These are phyloP conservation scores for Kodamaea hsintzibuensis DNA, from an alignment of 805 yeast species.

Conservation along the genomic window DNA sequence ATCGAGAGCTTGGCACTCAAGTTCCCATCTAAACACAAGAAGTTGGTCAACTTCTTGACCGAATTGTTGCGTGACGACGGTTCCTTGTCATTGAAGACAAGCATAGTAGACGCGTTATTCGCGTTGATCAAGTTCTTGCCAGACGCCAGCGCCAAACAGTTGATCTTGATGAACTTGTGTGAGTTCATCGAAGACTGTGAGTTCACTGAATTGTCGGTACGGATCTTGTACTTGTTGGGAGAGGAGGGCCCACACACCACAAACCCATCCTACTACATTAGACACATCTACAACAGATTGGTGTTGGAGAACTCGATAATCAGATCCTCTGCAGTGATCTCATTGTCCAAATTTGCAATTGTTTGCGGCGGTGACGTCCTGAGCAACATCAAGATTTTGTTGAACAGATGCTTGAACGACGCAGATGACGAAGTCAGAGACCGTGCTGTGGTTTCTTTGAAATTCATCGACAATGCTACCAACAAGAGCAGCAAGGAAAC, in stretches of 20 bases:
- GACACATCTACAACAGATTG: conserved; percentile 96
- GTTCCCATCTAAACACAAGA: conserved; percentile 87
- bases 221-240: conserved; percentile 89
- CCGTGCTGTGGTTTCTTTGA: conserved; percentile 85
- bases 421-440: conserved; percentile 97
- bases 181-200: conserved; percentile 99
- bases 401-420: conserved; percentile 83
- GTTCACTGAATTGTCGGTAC: conserved; percentile 88
- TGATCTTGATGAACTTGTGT: conserved; percentile 84
- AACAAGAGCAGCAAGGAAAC: conserved; percentile 17
- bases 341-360: conserved; percentile 87
- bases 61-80: conserved; percentile 90
- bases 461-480: conserved; percentile 48
- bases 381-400: conserved; percentile 69
- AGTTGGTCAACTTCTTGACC: conserved; percentile 78
- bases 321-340: conserved; percentile 92
- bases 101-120: conserved; percentile 88
- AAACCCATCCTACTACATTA: conserved; percentile 85
- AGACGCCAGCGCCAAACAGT: conserved; percentile 63
- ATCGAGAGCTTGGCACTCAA: conserved; percentile 87
- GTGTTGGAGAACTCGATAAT: conserved; percentile 94
- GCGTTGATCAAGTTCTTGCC: conserved; percentile 89
- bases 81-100: conserved; percentile 77
- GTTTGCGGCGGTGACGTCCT: conserved; percentile 67
- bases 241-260: conserved; percentile 88